These are phyloP conservation scores for Gremmenia infestans DNA, from an alignment of 2,329 filamentous ascomycete species.

Conservation along the genomic window DNA sequence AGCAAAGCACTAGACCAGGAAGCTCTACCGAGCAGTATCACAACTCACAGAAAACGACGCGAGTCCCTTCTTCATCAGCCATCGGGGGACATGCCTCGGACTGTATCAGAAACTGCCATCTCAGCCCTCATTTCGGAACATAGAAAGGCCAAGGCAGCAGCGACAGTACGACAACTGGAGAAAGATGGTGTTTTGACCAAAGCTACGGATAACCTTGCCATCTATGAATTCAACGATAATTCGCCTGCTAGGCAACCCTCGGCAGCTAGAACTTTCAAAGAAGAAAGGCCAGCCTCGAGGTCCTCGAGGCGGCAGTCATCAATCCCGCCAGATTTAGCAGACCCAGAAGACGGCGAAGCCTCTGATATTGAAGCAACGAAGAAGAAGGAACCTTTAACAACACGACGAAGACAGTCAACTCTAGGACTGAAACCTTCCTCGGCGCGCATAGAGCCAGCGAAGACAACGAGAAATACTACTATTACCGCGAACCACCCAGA, in stretches of 20 bases:
- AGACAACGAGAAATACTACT: slow-evolving; percentile 16
- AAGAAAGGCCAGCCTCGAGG: slow-evolving; percentile 17
- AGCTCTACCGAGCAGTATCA: slow-evolving; percentile 23
- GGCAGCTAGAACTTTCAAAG: slow-evolving; percentile 5
- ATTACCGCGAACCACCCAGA: slow-evolving; percentile 16
- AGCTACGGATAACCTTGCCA: slow-evolving; percentile 22
- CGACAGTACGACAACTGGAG: slow-evolving; percentile 18
- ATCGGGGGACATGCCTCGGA: slow-evolving; percentile 16
- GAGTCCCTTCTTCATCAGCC: slow-evolving; percentile 28
- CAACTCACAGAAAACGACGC: slow-evolving; percentile 29
- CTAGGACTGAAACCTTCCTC: slow-evolving; percentile 19
- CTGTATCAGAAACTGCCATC: slow-evolving; percentile 23
- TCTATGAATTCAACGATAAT: slow-evolving; percentile 28
- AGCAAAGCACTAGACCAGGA: slow-evolving; percentile 21
- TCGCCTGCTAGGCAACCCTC: slow-evolving; percentile 17
- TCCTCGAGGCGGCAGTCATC: slow-evolving; percentile 24
- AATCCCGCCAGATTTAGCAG: slow-evolving; percentile 9
- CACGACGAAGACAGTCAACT: slow-evolving; percentile 28
- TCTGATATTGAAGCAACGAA: slow-evolving; percentile 22
- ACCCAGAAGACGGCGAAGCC: slow-evolving; percentile 19
- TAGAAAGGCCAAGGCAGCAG: slow-evolving; percentile 24
- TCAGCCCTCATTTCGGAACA: slow-evolving; percentile 28
- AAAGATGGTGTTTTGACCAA: slow-evolving; percentile 15
- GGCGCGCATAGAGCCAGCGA: slow-evolving; percentile 13
- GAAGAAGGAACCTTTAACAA: slow-evolving; percentile 7